Conservation (phyloP, 2,329 filamentous ascomycete genomes). For the Pyricularia sp. region DNA sequence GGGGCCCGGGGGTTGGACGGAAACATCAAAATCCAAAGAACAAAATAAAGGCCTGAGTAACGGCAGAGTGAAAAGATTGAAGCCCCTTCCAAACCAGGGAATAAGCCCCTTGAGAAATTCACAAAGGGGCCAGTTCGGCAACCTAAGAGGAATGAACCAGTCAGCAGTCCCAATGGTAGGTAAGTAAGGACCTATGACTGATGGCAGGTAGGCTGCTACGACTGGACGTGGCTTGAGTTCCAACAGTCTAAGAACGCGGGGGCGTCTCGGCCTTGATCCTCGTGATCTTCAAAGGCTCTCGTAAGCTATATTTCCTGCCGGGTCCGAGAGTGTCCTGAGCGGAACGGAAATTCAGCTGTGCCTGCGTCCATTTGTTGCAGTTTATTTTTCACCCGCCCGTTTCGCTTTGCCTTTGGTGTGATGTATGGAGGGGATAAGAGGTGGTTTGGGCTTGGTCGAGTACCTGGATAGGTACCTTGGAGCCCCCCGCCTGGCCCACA, state of each 20-base stretch:
- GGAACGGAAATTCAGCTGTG: background rate
- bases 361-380: background rate
- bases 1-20: background rate
- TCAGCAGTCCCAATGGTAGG: background rate
- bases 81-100: background rate
- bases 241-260: background rate
- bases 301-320: background rate
- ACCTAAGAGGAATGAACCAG: background rate
- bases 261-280: background rate
- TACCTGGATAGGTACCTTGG: background rate
- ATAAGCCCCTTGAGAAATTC: background rate
- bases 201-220: background rate
- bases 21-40: background rate
- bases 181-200: background rate
- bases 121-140: background rate
- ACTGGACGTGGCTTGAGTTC: background rate
- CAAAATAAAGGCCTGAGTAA: background rate
- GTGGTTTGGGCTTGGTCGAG: background rate
- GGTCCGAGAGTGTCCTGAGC: background rate
- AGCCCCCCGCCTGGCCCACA: conserved; percentile 1
- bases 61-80: background rate
- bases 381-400: background rate
- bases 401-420: background rate
- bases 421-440: background rate
- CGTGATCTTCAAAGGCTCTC: background rate